Evolutionary conservation across 768 basidiomycete genomes (phyloP).

Genomic region (Leucosporidium creatinivorum): DNA sequence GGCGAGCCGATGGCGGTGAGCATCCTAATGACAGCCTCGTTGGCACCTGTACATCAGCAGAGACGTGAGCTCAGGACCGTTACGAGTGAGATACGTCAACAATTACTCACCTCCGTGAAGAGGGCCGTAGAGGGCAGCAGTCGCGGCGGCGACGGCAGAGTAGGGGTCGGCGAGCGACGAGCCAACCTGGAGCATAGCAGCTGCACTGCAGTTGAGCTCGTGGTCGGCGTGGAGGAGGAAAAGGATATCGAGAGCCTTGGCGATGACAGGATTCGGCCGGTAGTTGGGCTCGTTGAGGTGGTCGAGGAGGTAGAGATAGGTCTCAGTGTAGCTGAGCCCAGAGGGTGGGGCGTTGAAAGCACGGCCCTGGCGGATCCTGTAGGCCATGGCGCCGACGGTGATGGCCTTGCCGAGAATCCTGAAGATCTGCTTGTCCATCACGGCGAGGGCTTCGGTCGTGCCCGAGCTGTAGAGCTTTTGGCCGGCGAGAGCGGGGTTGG

Average conservation of each 20-base stretch:
- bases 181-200: slow-evolving; percentile 78
- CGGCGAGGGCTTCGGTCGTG: slow-evolving; percentile 46
- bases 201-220: slow-evolving; percentile 64
- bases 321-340: slow-evolving; percentile 45
- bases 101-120: slow-evolving; percentile 44
- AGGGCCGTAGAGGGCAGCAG: slow-evolving; percentile 65
- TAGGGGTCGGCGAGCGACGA: slow-evolving; percentile 87
- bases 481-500: slow-evolving; percentile 82
- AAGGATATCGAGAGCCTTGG: slow-evolving; percentile 76
- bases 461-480: slow-evolving; percentile 37
- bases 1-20: slow-evolving; percentile 75
- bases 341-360: slow-evolving; percentile 78
- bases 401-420: slow-evolving; percentile 62
- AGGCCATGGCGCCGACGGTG: slow-evolving; percentile 89
- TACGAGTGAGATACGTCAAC: neutral
- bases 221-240: slow-evolving; percentile 62
- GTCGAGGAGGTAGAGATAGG: slow-evolving; percentile 87
- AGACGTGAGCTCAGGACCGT: slow-evolving; percentile 12
- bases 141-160: slow-evolving; percentile 76
- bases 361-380: slow-evolving; percentile 81
- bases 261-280: slow-evolving; percentile 72
- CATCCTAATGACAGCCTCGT: slow-evolving; percentile 89
- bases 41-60: slow-evolving; percentile 57
- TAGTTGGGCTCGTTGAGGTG: slow-evolving; percentile 63
- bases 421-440: slow-evolving; percentile 89